Evolutionary conservation across 1,284 basidiomycete species (phyloP), one percentile per base, ranked within the genome.

Genomic region (Microbotryum intermedium): DNA sequence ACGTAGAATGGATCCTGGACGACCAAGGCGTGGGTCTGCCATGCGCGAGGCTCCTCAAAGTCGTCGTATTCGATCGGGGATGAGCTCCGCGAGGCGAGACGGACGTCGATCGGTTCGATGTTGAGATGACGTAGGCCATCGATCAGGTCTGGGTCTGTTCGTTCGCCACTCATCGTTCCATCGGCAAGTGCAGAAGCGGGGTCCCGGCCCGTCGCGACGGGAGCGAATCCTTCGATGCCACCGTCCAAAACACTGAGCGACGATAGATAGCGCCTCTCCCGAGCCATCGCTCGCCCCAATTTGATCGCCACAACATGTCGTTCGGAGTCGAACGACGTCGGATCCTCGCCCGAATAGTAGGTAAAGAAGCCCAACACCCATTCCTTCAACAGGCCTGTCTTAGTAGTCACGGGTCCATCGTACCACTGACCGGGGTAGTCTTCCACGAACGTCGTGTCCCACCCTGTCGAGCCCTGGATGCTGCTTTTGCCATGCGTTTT

Each of bases 1-100:
- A 71, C 58, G 56, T 73, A 72, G 64, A 75, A 75, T 9, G 74
- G 74, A 55, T 75, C 74, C 55, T 75, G 74, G 2, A 74, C 70
- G 34, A 75, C 69, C 48, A 75, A 48, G 34, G 66, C 62, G 29
- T 71, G 66, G 10, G 65, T 60, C 4, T 45, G 58, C 73, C 73
- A 75, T 3, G 64, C 57, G 18, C 63, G 63, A 1, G 69, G 67
- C 46, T 71, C 68, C 20, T 56, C 55, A 50, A 69, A 74, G 8
- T 62, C 59, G 26, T 26, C 60, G 45, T 66, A 65, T 39, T 52
- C 57, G 48, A 68, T 45, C 23, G 66, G 65, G 10, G 55, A 54
- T 1, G 63, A 65, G 28, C 63, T 57, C 6, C 61, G 21, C 28
- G 63, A 59, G 39, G 51, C 56, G 11, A 50, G 10, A 18, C 25